Evolutionary conservation across 148 eudicot species (phyloP).

Genomic region (Rhododendron ovatum): DNA sequence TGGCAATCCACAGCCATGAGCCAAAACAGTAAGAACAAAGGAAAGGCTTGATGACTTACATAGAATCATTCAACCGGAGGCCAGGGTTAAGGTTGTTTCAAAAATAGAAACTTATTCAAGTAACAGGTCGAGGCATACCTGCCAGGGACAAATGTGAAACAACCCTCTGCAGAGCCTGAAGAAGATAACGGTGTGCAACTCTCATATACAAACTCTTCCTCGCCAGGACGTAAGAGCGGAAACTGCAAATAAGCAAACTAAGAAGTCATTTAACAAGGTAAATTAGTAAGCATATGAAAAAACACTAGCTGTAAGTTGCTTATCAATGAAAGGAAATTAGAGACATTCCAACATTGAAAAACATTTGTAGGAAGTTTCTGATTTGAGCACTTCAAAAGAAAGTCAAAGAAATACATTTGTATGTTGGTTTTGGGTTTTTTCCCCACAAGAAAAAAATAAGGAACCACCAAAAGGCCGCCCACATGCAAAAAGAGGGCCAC

Average conservation of each 20-base stretch:
- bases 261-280: not conserved
- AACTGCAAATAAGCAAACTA: conserved; percentile 40
- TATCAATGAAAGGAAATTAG: not conserved
- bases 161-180: conserved; percentile 82
- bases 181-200: conserved; percentile 46
- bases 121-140: conserved; percentile 36
- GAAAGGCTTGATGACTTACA: not conserved
- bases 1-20: not conserved
- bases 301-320: not conserved
- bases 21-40: not conserved
- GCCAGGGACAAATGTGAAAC: conserved; percentile 82
- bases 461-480: not conserved
- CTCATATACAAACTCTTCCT: conserved; percentile 79
- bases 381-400: not conserved
- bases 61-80: not conserved
- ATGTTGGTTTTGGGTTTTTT: not conserved
- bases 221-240: conserved; percentile 68
- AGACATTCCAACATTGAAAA: not conserved
- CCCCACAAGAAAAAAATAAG: not conserved
- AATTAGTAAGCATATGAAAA: not conserved
- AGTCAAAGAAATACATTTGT: not conserved
- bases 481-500: not conserved
- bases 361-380: too few species aligned
- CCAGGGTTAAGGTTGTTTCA: not conserved
- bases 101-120: not conserved